Percentiles rank a stretch among this genome's conserved stretches.
These are phyloP conservation scores for Globisporangium acanthophoron DNA, from an alignment of 352 stramenopile species.

Conservation along the genomic window DNA sequence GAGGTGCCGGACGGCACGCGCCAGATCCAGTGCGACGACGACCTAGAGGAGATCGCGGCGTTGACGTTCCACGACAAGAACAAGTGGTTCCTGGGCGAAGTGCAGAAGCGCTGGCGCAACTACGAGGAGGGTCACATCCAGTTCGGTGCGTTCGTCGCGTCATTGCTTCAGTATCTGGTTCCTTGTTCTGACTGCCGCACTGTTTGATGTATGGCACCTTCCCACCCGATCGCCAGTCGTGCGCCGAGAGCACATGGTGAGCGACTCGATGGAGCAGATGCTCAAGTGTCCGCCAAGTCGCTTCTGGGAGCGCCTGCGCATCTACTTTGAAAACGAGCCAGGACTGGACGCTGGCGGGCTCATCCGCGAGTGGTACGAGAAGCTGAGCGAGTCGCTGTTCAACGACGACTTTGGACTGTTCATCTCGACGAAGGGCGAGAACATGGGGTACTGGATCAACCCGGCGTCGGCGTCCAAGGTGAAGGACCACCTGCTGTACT, in stretches of 20 bases:
- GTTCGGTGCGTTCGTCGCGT: constrained; percentile 46
- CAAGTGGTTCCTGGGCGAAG: constrained; percentile 76
- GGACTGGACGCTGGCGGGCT: constrained; percentile 63
- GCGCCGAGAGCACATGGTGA: constrained; percentile 55
- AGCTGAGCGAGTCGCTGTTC: constrained; percentile 53
- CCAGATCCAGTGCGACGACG: constrained; percentile 47
- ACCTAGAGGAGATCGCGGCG: constrained; percentile 60
- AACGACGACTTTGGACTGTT: constrained; percentile 48
- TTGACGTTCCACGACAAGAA: constrained; percentile 75
- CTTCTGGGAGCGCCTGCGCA: constrained; percentile 40
- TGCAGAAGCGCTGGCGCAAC: constrained; percentile 65
- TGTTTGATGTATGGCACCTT: constrained; percentile 17
- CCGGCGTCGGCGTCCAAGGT: constrained; percentile 40
- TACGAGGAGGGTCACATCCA: constrained; percentile 79
- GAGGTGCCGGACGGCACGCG: constrained; percentile 27
- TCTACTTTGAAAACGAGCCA: constrained; percentile 63
- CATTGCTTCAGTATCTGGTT: not conserved
- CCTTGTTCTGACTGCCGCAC: not conserved
- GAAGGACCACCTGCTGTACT: constrained; percentile 42
- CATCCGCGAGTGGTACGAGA: constrained; percentile 63
- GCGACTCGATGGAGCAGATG: constrained; percentile 50
- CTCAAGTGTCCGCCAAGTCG: constrained; percentile 32
- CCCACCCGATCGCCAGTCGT: constrained; percentile 31
- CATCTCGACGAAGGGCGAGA: constrained; percentile 51
- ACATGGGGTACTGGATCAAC: constrained; percentile 71